Conservation (phyloP, 192 early-diverging fungal genomes). For the Backusella morwellensis region DNA sequence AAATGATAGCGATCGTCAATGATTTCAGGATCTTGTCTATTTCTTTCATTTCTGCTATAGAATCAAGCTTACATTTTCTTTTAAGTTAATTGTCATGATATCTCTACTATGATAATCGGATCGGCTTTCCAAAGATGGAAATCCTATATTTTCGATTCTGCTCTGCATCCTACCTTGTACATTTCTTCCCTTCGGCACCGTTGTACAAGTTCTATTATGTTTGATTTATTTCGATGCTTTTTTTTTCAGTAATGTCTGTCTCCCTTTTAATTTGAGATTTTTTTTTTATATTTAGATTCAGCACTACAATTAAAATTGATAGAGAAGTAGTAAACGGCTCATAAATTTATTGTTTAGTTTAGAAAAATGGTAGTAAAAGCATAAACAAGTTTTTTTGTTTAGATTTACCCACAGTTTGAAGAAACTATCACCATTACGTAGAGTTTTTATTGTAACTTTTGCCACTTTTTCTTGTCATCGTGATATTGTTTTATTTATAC, state of each 20-base stretch:
- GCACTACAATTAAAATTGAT: not conserved
- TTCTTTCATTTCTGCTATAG: not conserved
- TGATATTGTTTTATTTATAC: not conserved
- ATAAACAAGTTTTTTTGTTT: not conserved
- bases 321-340: slow-evolving; percentile 7
- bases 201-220: not conserved
- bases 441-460: not conserved
- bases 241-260: not conserved
- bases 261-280: slow-evolving; percentile 6
- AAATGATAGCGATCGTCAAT: not conserved
- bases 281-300: not conserved
- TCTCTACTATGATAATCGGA: not conserved
- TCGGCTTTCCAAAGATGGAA: slow-evolving; percentile 5
- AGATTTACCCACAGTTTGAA: not conserved
- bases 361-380: not conserved
- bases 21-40: not conserved
- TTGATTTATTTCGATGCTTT: not conserved
- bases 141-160: slow-evolving; percentile 6
- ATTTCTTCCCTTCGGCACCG: not conserved
- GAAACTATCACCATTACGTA: not conserved
- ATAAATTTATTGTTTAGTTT: not conserved
- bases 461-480: not conserved
- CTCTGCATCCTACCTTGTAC: not conserved
- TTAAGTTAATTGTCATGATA: not conserved
- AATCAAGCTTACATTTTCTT: not conserved